Evolutionary conservation across 345 rosid genomes (phyloP), one percentile per base, ranked within the genome.

Genomic region (Aquilaria sinensis): DNA sequence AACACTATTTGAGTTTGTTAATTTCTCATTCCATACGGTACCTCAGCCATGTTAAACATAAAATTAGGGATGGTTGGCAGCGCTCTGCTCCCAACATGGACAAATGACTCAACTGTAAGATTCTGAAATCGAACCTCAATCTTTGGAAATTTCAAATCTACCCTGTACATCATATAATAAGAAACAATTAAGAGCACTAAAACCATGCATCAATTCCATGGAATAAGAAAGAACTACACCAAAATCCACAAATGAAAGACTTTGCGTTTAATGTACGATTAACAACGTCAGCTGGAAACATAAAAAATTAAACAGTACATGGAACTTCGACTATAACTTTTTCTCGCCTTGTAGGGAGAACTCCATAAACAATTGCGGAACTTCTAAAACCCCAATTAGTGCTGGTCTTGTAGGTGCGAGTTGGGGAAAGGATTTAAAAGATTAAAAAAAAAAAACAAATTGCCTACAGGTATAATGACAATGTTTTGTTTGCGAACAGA

Each of bases 61-160:
- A 90, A 94, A 77, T 94, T 94, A 31, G 95, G 95, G 78, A 94
- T 86, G 9, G 97, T 94, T 51, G 99, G 99, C 52, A 94, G 80
- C 23, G 97, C 99, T 59, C 99, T 75, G 74, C 99, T 94, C 59
- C 99, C 99, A 37, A 92, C 80, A 54, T 86, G 92, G 66, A 94
- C 97, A 66, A 75, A 94, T 32, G 99, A 80, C 72, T 88, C 95
- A 46, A 94, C 88, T 11, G 66, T 82, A 60, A 94, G 67, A 71
- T 85, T 81, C 80, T 85, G 84, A 70, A 78, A 87, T 41, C 97
- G 86, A 70, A 94, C 96, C 76, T 94, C 97, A 66, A 86, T 86
- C 77, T 86, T 88, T 0, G 99, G 97, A 58, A 86, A 80, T 70
- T 88, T 90, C 85, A 94, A 82, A 72, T 85, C 89, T 16, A 94